These are phyloP conservation scores for Diaporthe sp. DNA, from an alignment of 2,329 filamentous ascomycete species.

Conservation along the genomic window DNA sequence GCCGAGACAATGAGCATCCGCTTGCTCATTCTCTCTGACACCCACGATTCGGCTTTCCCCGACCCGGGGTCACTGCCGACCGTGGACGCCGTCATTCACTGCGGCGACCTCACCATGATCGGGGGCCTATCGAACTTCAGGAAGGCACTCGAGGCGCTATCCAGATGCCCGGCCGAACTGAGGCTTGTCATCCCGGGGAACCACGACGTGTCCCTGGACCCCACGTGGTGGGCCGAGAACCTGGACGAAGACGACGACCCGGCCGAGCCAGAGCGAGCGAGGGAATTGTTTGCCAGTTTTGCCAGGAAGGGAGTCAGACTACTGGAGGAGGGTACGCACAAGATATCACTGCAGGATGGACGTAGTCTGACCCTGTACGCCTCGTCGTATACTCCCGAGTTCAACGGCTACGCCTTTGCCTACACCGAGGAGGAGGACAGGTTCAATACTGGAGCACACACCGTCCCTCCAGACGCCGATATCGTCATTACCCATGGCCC, in stretches of 20 bases:
- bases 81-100: background rate
- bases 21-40: background rate
- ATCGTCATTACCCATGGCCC: background rate
- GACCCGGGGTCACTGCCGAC: background rate
- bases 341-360: background rate
- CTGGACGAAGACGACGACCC: background rate
- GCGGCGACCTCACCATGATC: background rate
- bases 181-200: background rate
- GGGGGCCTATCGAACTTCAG: background rate
- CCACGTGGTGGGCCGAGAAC: background rate
- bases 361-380: background rate
- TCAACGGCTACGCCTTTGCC: slow-evolving; percentile 12
- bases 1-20: background rate
- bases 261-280: background rate
- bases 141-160: background rate
- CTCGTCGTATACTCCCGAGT: background rate
- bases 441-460: background rate
- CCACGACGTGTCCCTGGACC: background rate
- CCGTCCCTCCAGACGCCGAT: background rate
- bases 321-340: background rate
- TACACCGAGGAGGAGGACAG: background rate
- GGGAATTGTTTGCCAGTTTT: background rate
- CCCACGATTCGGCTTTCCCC: slow-evolving; percentile 3
- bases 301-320: background rate
- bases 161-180: background rate